Conservation (phyloP, 225 moss, liverwort and hornwort genomes). For the Pseudoscleropodium purum region DNA sequence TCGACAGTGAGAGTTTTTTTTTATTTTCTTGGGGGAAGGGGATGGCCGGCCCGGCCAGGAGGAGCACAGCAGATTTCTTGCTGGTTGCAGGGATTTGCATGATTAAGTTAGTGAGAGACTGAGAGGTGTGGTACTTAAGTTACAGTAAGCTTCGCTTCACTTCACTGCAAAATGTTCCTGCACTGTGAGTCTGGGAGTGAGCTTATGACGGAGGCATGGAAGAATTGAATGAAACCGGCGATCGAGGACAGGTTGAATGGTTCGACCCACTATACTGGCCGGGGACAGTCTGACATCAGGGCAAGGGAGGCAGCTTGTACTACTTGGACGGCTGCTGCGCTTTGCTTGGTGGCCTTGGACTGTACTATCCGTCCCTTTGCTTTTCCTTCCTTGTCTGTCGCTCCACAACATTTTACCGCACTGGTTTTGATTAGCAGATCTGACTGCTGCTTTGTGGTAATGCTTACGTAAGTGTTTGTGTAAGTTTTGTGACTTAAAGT, state of each 20-base stretch:
- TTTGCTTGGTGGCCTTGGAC: not conserved
- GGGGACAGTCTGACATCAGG: not conserved
- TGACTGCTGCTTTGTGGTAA: not conserved
- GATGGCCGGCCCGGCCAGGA: not conserved
- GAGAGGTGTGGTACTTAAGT: not conserved
- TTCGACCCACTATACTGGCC: not conserved
- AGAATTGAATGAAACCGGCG: not conserved
- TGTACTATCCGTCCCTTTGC: not conserved
- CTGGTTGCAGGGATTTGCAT: not conserved
- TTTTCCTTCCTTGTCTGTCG: not conserved
- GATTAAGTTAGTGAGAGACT: not conserved
- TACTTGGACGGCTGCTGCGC: not conserved
- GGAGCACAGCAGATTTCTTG: not conserved
- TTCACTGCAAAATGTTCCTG: not conserved
- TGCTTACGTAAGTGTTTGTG: not conserved
- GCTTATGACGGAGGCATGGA: not conserved
- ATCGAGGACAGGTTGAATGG: not conserved
- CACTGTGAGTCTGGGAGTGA: not conserved
- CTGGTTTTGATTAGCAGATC: not conserved
- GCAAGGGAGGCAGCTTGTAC: not conserved
- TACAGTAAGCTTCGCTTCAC: not conserved
- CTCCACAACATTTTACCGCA: not conserved
- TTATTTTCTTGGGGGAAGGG: not conserved
- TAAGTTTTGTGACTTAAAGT: not conserved
- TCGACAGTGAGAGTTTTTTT: not conserved